Base-by-base conservation (phyloP, 2,329 filamentous ascomycete species). In the Ophiostoma tasmaniense region DNA sequence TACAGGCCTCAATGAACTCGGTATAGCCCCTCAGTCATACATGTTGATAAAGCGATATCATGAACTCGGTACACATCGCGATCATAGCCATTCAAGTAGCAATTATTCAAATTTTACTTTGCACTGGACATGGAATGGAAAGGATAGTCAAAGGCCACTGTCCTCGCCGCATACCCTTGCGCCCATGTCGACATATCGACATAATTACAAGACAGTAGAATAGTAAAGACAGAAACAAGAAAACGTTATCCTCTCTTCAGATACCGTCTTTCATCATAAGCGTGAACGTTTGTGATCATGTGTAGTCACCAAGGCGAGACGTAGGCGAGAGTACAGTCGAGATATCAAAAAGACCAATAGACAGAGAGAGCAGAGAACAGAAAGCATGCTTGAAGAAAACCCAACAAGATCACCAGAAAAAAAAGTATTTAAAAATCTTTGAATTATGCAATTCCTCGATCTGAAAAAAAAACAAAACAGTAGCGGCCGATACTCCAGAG, bases 181-280 rank as follows among this genome's bases (percentile, higher is more conserved):
- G 22, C 62, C 30, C 35, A 55, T 55, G 64, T 55, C 59, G n/a
- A n/a, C n/a, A n/a, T 69, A 55, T 65, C 39, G 37, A 64, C 50
- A 64, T 66, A 52, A 52, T 64, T 67, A 67, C 28, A 67, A 66
- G 42, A 67, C 68, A 61, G 35, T 59, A 39, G 64, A 62, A 69
- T 37, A 39, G 17, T 22, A 62, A 37, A 37, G 20, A 11, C 61
- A 14, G 33, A 37, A 37, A 37, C 17, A 64, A 39, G 30, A 64
- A 62, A 61, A 61, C 25, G 13, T 30, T 20, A 30, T 61, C 14
- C 25, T 61, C 30, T 35, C 30, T 30, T 62, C 59, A 62, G 1
- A 33, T 62, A 11, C 30, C 5, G 5, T 62, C 17, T 62, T 62
- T 62, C 30, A 1, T 30, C 59, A 62, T 62, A n/a, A 62, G 35